Percentiles rank a stretch among this genome's conserved stretches.
These are phyloP conservation scores for Thuidium tamariscinum DNA, from an alignment of 225 moss, liverwort and hornwort genomes.

Conservation along the genomic window DNA sequence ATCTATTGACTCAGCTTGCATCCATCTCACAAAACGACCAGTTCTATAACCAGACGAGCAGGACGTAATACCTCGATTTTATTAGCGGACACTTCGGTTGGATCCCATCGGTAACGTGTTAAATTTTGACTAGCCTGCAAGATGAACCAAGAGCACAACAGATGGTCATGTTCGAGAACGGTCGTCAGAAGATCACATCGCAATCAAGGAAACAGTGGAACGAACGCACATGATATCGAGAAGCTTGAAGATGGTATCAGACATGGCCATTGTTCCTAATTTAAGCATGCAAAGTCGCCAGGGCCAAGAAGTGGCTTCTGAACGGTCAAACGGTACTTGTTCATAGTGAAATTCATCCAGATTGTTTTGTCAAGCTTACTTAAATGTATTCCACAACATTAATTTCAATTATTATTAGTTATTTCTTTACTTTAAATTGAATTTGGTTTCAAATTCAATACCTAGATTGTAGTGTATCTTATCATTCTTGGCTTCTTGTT, in stretches of 20 bases:
- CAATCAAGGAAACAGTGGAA: background rate
- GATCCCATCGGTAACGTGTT: constrained; percentile 89
- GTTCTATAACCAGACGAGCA: background rate
- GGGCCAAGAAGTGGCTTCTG: background rate
- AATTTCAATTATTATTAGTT: background rate
- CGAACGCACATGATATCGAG: background rate
- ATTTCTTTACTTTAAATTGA: too few relatives aligned
- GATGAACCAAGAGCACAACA: background rate
- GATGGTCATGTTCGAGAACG: background rate
- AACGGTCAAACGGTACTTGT: background rate
- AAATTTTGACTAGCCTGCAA: constrained; percentile 93
- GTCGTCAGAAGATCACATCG: background rate
- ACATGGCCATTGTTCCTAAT: background rate
- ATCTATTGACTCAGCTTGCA: background rate
- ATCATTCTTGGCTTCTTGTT: background rate
- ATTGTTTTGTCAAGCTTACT: background rate
- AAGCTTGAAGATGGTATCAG: background rate
- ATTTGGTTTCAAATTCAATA: background rate
- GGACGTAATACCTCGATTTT: constrained; percentile 55
- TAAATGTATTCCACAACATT: background rate
- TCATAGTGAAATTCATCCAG: background rate
- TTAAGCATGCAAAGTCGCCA: background rate
- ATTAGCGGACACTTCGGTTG: constrained; percentile 18
- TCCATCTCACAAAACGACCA: background rate
- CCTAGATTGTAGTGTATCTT: background rate